phyloP scores from a whole-genome alignment of 1,284 basidiomycete genomes.

The Erythrobasidium hasegawianum region DNA sequence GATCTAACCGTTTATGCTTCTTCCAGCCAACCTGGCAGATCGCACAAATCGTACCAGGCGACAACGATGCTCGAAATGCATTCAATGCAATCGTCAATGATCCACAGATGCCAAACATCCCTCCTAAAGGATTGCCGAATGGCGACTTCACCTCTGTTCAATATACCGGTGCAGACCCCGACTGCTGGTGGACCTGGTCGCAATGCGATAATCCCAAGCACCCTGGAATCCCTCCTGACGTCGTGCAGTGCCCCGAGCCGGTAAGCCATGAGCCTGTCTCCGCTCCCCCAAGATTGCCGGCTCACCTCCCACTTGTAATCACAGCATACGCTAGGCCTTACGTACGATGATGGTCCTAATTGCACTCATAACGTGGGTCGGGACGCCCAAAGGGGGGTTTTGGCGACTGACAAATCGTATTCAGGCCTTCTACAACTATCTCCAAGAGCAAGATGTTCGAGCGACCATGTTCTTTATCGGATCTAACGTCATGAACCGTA shows the following conservation, averaged over 20 bases:
- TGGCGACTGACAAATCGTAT: too few relatives aligned
- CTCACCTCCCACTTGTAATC: too few relatives aligned
- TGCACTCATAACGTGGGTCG: conserved; percentile 38
- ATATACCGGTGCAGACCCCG: conserved; percentile 38
- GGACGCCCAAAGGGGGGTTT: too few relatives aligned
- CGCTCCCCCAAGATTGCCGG: too few relatives aligned
- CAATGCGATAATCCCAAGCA: conserved; percentile 44
- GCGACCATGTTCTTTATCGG: conserved; percentile 53
- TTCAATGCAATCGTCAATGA: conserved; percentile 38
- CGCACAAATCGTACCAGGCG: conserved; percentile 14
- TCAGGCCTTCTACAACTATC: conserved; percentile 56
- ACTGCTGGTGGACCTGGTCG: conserved; percentile 48
- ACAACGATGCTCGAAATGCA: conserved; percentile 33
- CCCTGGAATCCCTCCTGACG: conserved; percentile 29
- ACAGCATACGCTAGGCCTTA: conserved; percentile 54
- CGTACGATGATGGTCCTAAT: conserved; percentile 54
- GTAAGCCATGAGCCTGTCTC: too few relatives aligned
- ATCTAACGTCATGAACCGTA: conserved; percentile 54
- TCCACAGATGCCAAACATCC: conserved; percentile 39
- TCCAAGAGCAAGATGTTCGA: conserved; percentile 53
- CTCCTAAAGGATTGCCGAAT: conserved; percentile 36
- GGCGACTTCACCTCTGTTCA: conserved; percentile 39
- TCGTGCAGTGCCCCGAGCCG: conserved; percentile 51
- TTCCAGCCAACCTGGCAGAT: conserved; percentile 13
- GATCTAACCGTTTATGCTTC: background rate